A percentile compares a stretch with the other conserved stretches of the same genome.
phyloP scores from a whole-genome alignment of 1,139 yeast genomes.

The Candida buenavistaensis region DNA sequence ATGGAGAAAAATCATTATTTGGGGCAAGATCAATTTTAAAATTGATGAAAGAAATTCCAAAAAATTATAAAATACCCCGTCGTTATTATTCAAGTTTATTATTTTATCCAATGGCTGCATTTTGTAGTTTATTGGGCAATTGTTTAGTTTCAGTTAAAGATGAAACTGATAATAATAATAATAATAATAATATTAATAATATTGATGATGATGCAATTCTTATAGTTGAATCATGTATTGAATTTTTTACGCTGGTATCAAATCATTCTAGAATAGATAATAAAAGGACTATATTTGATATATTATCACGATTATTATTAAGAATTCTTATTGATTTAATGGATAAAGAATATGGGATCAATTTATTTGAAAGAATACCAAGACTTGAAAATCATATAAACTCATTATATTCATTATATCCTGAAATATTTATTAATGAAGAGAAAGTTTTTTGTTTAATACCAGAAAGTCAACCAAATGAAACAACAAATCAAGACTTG shows the following conservation, averaged over 20 bases:
- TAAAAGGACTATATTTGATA: conserved; percentile 18
- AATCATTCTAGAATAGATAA: conserved; percentile 17
- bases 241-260: conserved; percentile 12
- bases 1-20: conserved; percentile 26
- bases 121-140: conserved; percentile 28
- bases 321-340: conserved; percentile 19
- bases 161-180: too few species aligned
- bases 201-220: conserved; percentile 16
- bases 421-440: conserved; percentile 19
- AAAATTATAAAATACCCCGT: neutral
- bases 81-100: conserved; percentile 27
- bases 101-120: conserved; percentile 36
- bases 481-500: too few species aligned
- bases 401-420: conserved; percentile 18
- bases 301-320: conserved; percentile 20
- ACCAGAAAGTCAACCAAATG: neutral
- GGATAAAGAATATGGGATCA: conserved; percentile 12
- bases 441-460: conserved; percentile 2
- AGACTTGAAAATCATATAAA: conserved; percentile 20
- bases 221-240: conserved; percentile 15
- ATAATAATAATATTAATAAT: too few species aligned
- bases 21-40: conserved; percentile 36
- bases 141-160: conserved; percentile 20
- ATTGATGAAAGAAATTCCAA: conserved; percentile 20
- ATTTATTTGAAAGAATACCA: conserved; percentile 15